Evolutionary conservation across 164 flowering plant species (phyloP).

Genomic region (Vitis rupestris): DNA sequence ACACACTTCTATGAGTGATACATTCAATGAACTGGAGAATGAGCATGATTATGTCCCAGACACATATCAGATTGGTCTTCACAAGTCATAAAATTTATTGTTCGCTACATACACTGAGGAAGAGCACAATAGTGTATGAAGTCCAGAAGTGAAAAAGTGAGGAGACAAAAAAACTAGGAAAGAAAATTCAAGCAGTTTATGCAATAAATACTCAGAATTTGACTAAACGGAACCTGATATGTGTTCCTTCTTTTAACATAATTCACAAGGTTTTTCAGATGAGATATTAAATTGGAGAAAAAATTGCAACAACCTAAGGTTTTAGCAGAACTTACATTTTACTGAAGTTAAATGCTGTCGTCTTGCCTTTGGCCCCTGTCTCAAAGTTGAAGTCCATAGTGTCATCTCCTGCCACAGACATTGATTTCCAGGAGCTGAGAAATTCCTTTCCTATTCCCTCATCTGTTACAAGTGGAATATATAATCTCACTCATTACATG

Average conservation of each 20-base stretch:
- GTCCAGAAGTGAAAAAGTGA: neutral
- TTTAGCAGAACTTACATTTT: slow-evolving; percentile 58
- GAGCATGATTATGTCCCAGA: neutral
- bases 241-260: neutral
- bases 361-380: slow-evolving; percentile 47
- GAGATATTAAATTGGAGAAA: neutral
- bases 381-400: slow-evolving; percentile 58
- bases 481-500: neutral
- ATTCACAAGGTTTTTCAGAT: neutral
- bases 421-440: slow-evolving; percentile 74
- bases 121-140: neutral
- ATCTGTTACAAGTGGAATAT: slow-evolving; percentile 43
- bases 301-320: neutral
- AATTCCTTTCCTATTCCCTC: slow-evolving; percentile 71
- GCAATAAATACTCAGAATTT: too few relatives aligned
- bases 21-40: neutral
- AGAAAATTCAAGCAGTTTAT: too few relatives aligned
- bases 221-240: too few relatives aligned
- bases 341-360: slow-evolving; percentile 57
- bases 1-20: neutral
- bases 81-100: neutral
- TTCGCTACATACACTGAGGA: neutral
- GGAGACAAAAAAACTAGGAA: neutral
- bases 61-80: neutral
- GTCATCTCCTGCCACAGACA: slow-evolving; percentile 47